Evolutionary conservation across 306 rosid species (phyloP).

Genomic region (Malus asiatica): DNA sequence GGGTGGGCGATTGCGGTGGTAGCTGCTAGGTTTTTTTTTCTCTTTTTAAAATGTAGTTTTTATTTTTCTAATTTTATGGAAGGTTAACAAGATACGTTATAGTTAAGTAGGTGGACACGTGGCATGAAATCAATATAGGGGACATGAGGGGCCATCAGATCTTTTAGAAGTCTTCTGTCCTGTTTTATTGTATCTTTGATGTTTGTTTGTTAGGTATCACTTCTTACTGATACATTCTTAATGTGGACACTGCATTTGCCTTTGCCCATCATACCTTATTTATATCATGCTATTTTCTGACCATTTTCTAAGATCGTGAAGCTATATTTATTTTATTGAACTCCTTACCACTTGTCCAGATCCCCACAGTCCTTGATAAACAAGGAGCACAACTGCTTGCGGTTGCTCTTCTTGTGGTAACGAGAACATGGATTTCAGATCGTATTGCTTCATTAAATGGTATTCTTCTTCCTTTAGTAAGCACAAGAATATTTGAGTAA

Average conservation of each 20-base stretch:
- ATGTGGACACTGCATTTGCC: background rate
- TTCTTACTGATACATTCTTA: background rate
- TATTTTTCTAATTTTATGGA: background rate
- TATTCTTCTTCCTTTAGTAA: conserved; percentile 21
- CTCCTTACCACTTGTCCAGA: conserved; percentile 34
- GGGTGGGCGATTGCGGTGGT: background rate
- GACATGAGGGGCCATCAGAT: background rate
- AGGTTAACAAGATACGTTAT: background rate
- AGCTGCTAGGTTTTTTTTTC: background rate
- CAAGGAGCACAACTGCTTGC: conserved; percentile 95
- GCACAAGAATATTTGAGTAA: conserved; percentile 4
- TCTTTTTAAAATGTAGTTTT: too few species aligned
- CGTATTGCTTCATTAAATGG: conserved; percentile 89
- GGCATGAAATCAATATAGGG: background rate
- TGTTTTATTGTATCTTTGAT: background rate
- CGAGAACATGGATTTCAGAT: conserved; percentile 95
- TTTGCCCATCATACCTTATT: background rate
- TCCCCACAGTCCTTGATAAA: conserved; percentile 82
- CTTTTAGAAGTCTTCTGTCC: background rate
- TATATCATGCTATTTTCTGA: background rate
- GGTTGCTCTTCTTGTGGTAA: conserved; percentile 83
- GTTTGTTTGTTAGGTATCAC: background rate
- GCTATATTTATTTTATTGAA: background rate
- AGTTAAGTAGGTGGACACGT: background rate
- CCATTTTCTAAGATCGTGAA: background rate